A percentile compares a stretch with the other conserved stretches of the same genome.
Conservation (phyloP, 129 eudicot species). For the Flaveria ramosissima region DNA sequence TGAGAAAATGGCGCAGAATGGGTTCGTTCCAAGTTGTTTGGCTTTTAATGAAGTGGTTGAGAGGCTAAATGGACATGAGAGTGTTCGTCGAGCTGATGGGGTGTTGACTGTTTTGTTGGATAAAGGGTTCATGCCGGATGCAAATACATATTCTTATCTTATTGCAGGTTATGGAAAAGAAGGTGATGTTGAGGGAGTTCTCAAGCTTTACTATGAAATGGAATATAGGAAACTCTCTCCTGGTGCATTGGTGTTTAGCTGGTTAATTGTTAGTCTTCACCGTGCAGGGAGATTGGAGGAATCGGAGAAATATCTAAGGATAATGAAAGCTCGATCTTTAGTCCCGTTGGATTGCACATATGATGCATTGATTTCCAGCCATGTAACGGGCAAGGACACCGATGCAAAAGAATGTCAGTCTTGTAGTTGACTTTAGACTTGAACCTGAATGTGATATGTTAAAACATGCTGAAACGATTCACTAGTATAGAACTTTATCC, state of each 20-base stretch:
- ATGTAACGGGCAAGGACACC: slow-evolving; percentile 35
- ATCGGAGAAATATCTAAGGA: slow-evolving; percentile 51
- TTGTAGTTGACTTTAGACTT: not conserved
- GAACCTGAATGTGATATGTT: not conserved
- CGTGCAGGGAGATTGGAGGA: slow-evolving; percentile 49
- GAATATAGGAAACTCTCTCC: slow-evolving; percentile 62
- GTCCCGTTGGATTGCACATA: slow-evolving; percentile 34
- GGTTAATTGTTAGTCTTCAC: slow-evolving; percentile 41
- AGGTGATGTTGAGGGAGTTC: slow-evolving; percentile 54
- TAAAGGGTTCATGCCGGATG: slow-evolving; percentile 67
- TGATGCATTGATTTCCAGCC: slow-evolving; percentile 39
- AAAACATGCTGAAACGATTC: not conserved
- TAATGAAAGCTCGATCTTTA: slow-evolving; percentile 52
- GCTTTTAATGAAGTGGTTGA: slow-evolving; percentile 55
- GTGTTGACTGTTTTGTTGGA: slow-evolving; percentile 62
- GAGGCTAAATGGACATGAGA: slow-evolving; percentile 49
- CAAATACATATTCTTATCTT: slow-evolving; percentile 49
- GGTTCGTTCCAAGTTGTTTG: slow-evolving; percentile 53
- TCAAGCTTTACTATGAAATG: slow-evolving; percentile 77
- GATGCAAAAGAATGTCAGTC: not conserved
- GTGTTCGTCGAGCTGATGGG: slow-evolving; percentile 49
- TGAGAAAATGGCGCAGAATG: slow-evolving; percentile 50
- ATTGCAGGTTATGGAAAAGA: slow-evolving; percentile 61
- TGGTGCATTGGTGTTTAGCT: slow-evolving; percentile 38
- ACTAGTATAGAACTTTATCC: not conserved